phyloP scores from a whole-genome alignment of 192 early-diverging fungal species.

The Lunasporangiospora selenospora region DNA sequence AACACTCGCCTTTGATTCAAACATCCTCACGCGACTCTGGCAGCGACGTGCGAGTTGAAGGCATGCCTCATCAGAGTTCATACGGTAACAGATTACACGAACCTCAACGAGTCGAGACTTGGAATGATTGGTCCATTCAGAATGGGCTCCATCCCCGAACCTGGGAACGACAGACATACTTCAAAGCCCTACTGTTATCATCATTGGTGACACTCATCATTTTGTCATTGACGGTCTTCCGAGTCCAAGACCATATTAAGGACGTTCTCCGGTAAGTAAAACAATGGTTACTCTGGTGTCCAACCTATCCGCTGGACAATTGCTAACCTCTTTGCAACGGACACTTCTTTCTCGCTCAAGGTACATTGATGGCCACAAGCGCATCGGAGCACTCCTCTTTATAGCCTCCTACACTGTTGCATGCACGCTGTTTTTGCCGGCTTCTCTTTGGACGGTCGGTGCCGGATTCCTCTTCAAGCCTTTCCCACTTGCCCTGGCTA shows the following conservation, averaged over 20 bases:
- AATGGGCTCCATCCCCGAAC: conserved; percentile 33
- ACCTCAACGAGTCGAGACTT: too few species aligned
- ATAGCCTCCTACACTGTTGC: conserved; percentile 27
- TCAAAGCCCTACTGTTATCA: conserved; percentile 18
- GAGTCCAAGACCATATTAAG: conserved; percentile 52
- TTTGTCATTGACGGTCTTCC: conserved; percentile 44
- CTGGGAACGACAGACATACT: conserved; percentile 31
- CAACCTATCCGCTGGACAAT: too few species aligned
- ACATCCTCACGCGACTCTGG: conserved; percentile 1
- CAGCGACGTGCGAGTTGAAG: too few species aligned
- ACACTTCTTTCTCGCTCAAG: neutral
- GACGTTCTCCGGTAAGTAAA: conserved; percentile 41
- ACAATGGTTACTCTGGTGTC: too few species aligned
- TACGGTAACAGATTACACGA: too few species aligned
- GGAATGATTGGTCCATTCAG: conserved; percentile 19
- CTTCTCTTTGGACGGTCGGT: conserved; percentile 49
- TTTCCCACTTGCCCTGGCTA: conserved; percentile 28
- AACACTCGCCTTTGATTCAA: conserved; percentile 21
- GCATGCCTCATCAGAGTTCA: too few species aligned
- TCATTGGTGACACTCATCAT: conserved; percentile 27
- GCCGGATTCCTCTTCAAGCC: conserved; percentile 55
- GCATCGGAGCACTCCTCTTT: conserved; percentile 27
- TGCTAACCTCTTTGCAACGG: neutral
- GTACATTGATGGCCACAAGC: conserved; percentile 25
- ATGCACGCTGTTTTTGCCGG: conserved; percentile 39